A percentile compares a stretch with the other conserved stretches of the same genome.
Conservation (phyloP, 1,139 yeast genomes). For the Geotrichum aggregatum region DNA sequence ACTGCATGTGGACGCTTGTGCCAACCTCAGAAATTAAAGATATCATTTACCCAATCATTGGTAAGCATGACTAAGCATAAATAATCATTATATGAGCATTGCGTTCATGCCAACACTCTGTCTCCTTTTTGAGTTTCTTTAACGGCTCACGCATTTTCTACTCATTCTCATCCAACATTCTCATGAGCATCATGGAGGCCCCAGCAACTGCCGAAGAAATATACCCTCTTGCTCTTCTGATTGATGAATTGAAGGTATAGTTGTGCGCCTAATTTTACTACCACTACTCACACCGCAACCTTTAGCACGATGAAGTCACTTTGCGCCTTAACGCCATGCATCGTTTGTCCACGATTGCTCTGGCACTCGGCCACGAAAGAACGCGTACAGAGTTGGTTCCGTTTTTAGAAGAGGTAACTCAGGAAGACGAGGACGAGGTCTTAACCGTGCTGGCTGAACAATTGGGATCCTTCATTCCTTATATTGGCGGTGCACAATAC, state of each 20-base stretch:
- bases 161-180: not conserved
- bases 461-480: conserved; percentile 80
- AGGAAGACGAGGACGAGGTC: conserved; percentile 98
- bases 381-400: conserved; percentile 87
- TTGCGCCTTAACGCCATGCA: conserved; percentile 94
- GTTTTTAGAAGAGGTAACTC: conserved; percentile 82
- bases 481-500: conserved; percentile 78
- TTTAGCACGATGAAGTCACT: conserved; percentile 81
- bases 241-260: conserved; percentile 78
- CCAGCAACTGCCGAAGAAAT: conserved; percentile 50
- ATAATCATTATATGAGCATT: not conserved
- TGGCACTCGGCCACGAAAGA: conserved; percentile 92
- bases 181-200: not conserved
- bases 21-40: no score
- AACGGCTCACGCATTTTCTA: not conserved
- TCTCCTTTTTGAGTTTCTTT: conserved; percentile 1
- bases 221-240: conserved; percentile 92
- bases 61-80: not conserved
- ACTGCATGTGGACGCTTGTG: no score
- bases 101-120: not conserved
- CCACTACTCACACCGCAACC: conserved; percentile 44
- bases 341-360: conserved; percentile 86
- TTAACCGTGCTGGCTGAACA: conserved; percentile 90
- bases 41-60: no score
- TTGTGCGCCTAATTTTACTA: not conserved